Base-by-base conservation (phyloP, 2,329 filamentous ascomycete genomes). In the Colletotrichum graminicola region DNA sequence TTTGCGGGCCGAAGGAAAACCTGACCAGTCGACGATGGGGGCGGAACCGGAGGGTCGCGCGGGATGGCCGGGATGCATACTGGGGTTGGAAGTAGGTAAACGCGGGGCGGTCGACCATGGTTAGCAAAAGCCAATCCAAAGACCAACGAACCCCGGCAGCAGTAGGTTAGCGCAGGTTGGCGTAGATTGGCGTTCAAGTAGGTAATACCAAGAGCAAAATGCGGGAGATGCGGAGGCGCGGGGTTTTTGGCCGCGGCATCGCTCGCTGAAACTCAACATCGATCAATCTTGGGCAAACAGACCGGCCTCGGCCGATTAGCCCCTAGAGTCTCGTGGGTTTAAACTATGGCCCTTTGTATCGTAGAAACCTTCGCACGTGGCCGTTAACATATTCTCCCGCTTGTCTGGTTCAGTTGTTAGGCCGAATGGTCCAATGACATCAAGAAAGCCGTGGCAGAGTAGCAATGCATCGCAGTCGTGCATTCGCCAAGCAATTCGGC, bases 211-310 rank as follows among this genome's bases (percentile, higher is more conserved):
- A 47, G 51, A 45, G 45, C 43, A 67, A 67, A 67, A 56, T 62
- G 67, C 64, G 67, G 67, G 57, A 43, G 51, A 43, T 71, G 68
- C 68, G 68, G 68, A 68, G 65, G 66, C 64, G 65, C 54, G 65
- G 68, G 65, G 68, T 32, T 29, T 61, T 55, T 47, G 59, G 52
- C 47, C 68, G 68, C 64, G 39, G 56, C n/a, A 68, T 71, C 41
- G 65, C 51, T 71, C 68, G 68, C 68, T 71, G 59, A 64, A 71
- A 71, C 39, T 68, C n/a, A 63, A 34, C 21, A 7, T 45, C 12
- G 21, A 18, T 45, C 12, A 14, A 18, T 6, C 10, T 43, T 29
- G 43, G 26, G 26, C 23, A 36, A 8, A 60, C 43, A 49, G 54
- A 64, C 41, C 32, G 36, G 62, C 16, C 39, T 36, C 21, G 60